phyloP scores from a whole-genome alignment of 2,329 filamentous ascomycete genomes.

The Tricladium varicosporioides region DNA sequence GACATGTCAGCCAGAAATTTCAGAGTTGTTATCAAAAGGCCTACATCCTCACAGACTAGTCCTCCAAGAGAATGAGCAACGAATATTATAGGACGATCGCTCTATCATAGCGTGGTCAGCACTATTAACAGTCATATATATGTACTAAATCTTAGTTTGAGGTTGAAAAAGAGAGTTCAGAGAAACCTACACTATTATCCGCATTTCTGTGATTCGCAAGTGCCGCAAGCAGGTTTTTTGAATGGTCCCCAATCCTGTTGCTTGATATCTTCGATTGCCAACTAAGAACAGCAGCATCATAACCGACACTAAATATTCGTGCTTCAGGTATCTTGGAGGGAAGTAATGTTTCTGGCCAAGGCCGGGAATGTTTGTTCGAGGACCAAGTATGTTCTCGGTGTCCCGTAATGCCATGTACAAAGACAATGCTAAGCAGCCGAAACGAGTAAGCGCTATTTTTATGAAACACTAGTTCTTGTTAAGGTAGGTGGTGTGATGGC shows the following conservation, averaged over 20 bases:
- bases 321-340: constrained; percentile 31
- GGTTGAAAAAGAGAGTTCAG: no score
- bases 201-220: constrained; percentile 8
- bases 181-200: not conserved
- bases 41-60: not conserved
- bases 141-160: no score
- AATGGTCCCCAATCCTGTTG: not conserved
- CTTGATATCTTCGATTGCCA: not conserved
- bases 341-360: constrained; percentile 29
- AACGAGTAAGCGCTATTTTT: no score
- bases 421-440: constrained; percentile 32
- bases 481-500: no score
- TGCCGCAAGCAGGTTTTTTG: not conserved
- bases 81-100: not conserved
- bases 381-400: constrained; percentile 40
- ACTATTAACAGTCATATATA: no score
- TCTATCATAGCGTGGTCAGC: not conserved
- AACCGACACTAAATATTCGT: constrained; percentile 36
- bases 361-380: constrained; percentile 14
- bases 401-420: constrained; percentile 41
- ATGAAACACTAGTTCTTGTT: no score
- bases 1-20: no score
- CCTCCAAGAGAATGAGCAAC: not conserved
- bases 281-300: constrained; percentile 25
- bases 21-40: not conserved